Conservation (phyloP, 352 stramenopile genomes). For the Phytophthora sojae region DNA sequence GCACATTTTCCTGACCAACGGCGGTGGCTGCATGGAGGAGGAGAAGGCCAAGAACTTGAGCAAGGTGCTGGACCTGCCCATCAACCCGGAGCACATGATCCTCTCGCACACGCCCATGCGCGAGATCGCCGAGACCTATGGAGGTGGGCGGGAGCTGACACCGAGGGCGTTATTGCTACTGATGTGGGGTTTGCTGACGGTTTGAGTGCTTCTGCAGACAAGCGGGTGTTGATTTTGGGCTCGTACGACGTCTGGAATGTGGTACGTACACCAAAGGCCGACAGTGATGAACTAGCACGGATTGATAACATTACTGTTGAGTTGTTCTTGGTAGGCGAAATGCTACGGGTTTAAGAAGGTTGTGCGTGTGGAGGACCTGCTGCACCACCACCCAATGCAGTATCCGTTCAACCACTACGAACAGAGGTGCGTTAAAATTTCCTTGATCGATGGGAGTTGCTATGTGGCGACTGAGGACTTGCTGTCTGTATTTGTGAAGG, state of each 20-base stretch:
- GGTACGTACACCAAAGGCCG: conserved; percentile 32
- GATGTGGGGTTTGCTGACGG: not conserved
- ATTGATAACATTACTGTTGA: not conserved
- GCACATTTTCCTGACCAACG: conserved; percentile 93
- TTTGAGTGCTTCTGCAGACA: conserved; percentile 44
- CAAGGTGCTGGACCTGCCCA: conserved; percentile 61
- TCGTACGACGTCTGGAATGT: conserved; percentile 85
- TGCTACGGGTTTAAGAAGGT: conserved; percentile 89
- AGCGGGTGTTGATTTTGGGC: conserved; percentile 88
- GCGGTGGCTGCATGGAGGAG: conserved; percentile 86
- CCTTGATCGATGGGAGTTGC: not conserved
- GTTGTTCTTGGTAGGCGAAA: conserved; percentile 30
- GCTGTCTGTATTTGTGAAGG: conserved; percentile 27
- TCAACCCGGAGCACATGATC: conserved; percentile 81
- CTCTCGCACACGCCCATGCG: conserved; percentile 92
- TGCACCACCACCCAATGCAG: conserved; percentile 72
- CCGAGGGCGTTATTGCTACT: not conserved
- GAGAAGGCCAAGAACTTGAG: conserved; percentile 85
- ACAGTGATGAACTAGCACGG: not conserved
- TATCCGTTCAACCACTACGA: conserved; percentile 86
- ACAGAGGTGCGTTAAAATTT: conserved; percentile 48
- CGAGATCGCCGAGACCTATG: conserved; percentile 68
- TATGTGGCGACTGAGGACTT: not conserved
- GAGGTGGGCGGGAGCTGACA: conserved; percentile 34
- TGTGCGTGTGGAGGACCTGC: conserved; percentile 75